These are phyloP conservation scores for Debaryomyces sp. DNA, from an alignment of 1,139 yeast genomes.

Conservation along the genomic window DNA sequence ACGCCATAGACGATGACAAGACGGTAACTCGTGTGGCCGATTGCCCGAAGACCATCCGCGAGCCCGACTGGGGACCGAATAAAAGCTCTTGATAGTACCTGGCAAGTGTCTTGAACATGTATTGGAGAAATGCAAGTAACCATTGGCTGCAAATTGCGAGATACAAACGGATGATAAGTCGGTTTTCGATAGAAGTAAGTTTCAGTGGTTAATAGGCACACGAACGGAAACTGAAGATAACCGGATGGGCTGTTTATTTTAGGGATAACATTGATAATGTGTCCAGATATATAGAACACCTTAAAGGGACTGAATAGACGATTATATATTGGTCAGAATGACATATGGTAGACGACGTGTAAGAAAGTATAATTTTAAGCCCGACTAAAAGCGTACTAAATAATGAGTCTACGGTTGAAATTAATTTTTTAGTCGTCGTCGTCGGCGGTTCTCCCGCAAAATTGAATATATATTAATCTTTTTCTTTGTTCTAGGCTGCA, in stretches of 20 bases:
- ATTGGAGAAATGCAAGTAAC: not conserved
- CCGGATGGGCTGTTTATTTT: not conserved
- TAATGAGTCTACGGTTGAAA: conserved; percentile 2
- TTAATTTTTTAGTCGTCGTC: conserved; percentile 10
- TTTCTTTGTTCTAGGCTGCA: conserved; percentile 2
- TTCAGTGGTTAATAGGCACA: not conserved
- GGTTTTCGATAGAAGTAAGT: not conserved
- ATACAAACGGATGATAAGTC: not conserved
- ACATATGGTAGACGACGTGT: not conserved
- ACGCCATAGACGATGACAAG: not conserved
- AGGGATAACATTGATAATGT: not conserved
- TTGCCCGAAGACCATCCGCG: not conserved
- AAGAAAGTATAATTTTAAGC: not conserved
- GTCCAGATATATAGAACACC: conserved; percentile 3
- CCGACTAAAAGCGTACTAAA: not conserved
- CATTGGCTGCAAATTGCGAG: not conserved
- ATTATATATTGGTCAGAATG: not conserved
- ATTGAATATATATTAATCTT: conserved; percentile 6
- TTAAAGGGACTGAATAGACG: not conserved
- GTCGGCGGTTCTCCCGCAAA: conserved; percentile 15
- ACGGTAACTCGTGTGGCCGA: not conserved
- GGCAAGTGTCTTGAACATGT: not conserved
- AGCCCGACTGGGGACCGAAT: not conserved
- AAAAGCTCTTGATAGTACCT: too few species aligned
- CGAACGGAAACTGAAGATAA: not conserved